Evolutionary conservation across 2,329 filamentous ascomycete species (phyloP).

Genomic region (Lasiodiplodia sp.): DNA sequence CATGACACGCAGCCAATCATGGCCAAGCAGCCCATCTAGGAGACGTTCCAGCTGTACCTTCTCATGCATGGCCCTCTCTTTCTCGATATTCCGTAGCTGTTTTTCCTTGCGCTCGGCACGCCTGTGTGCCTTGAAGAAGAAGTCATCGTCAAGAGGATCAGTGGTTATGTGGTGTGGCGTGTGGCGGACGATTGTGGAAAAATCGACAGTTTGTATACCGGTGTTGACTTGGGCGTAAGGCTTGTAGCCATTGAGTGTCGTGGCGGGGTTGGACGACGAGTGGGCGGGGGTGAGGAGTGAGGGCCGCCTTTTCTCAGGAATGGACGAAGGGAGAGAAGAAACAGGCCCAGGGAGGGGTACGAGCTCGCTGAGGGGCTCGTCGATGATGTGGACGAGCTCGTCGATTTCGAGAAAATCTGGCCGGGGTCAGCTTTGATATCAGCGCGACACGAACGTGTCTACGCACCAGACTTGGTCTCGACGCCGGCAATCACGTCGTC

Average conservation of each 20-base stretch:
- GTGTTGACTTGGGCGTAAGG: conserved; percentile 30
- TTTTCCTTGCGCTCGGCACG: conserved; percentile 71
- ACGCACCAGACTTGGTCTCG: conserved; percentile 75
- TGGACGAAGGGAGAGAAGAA: neutral
- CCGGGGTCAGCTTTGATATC: conserved; percentile 31
- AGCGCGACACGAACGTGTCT: conserved; percentile 31
- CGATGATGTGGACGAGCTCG: conserved; percentile 75
- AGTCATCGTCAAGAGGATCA: conserved; percentile 64
- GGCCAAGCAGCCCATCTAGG: conserved; percentile 84
- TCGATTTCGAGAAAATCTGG: conserved; percentile 76
- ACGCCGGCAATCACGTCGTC: conserved; percentile 92
- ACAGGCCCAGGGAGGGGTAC: conserved; percentile 1
- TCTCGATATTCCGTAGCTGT: conserved; percentile 72
- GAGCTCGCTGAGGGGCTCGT: conserved; percentile 55
- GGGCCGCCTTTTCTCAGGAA: conserved; percentile 19
- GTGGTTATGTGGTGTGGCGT: conserved; percentile 41
- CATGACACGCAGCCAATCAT: conserved; percentile 92
- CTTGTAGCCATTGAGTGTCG: conserved; percentile 28
- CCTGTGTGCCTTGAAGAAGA: conserved; percentile 66
- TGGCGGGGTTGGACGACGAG: conserved; percentile 14
- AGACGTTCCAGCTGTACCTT: conserved; percentile 70
- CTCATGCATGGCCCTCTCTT: conserved; percentile 70
- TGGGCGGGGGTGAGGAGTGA: conserved; percentile 12
- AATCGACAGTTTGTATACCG: conserved; percentile 50
- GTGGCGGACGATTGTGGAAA: conserved; percentile 47